These are phyloP conservation scores for Trichoderma citrinoviride DNA, from an alignment of 2,329 filamentous ascomycete species.

Conservation along the genomic window DNA sequence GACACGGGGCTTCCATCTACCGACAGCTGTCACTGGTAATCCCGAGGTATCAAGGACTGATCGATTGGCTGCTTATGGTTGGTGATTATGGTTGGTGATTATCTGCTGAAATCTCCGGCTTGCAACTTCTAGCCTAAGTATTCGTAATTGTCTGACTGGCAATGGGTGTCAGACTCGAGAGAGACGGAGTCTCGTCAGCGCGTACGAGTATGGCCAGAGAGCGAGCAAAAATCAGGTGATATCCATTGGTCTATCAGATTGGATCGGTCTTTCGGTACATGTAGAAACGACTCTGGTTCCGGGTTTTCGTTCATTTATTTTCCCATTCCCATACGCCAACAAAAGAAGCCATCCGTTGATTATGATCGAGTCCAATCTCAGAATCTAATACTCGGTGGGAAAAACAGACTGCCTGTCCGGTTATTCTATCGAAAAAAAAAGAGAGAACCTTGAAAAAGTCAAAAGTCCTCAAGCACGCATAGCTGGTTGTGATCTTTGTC, in stretches of 20 bases:
- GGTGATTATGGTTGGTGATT: background rate
- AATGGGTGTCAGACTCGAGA: background rate
- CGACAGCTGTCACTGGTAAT: no score
- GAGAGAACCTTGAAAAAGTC: background rate
- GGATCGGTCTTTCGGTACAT: conserved; percentile 1
- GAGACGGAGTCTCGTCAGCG: background rate
- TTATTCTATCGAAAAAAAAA: conserved; percentile 5
- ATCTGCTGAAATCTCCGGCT: background rate
- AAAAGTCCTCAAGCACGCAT: background rate
- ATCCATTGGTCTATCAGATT: conserved; percentile 7
- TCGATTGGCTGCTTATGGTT: background rate
- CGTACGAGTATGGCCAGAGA: background rate
- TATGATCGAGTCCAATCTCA: conserved; percentile 2
- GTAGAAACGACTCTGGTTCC: background rate
- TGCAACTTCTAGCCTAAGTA: no score
- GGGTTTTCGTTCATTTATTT: background rate
- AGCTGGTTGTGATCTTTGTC: background rate
- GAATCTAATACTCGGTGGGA: background rate
- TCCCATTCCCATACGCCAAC: conserved; percentile 7
- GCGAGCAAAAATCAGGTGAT: background rate
- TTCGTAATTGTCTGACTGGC: background rate
- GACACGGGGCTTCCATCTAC: background rate
- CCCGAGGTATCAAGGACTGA: no score
- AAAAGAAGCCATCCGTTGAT: background rate
- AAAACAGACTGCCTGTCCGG: background rate